These are phyloP conservation scores for Cichorium intybus DNA, from an alignment of 140 eudicot species.

Conservation along the genomic window DNA sequence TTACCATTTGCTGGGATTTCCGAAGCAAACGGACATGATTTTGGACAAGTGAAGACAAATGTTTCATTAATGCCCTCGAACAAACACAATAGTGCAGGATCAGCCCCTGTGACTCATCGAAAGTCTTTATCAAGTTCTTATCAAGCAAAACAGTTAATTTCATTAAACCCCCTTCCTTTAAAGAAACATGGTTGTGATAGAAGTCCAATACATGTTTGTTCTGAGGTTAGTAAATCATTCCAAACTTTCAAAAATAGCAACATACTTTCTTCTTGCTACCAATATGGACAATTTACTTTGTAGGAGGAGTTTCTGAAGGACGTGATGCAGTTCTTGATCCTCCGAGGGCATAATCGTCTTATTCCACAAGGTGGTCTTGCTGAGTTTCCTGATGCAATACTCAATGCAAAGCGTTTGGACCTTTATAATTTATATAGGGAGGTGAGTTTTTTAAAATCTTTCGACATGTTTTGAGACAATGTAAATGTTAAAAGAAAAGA, in stretches of 20 bases:
- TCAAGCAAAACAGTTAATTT: constrained; percentile 83
- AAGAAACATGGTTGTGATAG: constrained; percentile 95
- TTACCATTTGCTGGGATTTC: constrained; percentile 67
- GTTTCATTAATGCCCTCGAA: constrained; percentile 37
- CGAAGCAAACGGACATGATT: constrained; percentile 57
- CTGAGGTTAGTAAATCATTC: constrained; percentile 51
- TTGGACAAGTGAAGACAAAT: constrained; percentile 49
- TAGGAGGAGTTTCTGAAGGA: constrained; percentile 98
- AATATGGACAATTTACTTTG: no score
- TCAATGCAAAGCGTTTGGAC: constrained; percentile 94
- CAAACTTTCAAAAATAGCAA: no score
- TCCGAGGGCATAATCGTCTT: constrained; percentile 97
- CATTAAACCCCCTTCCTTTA: constrained; percentile 87
- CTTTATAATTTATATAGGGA: constrained; percentile 89
- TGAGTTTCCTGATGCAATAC: constrained; percentile 98
- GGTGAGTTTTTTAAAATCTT: constrained; percentile 40
- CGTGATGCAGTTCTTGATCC: constrained; percentile 90
- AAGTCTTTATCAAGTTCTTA: constrained; percentile 57
- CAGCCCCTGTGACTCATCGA: constrained; percentile 56
- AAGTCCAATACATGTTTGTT: constrained; percentile 84
- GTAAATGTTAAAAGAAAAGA: neutral
- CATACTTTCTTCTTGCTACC: no score
- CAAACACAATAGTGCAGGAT: constrained; percentile 51
- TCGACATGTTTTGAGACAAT: neutral
- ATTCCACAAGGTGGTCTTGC: constrained; percentile 98